phyloP scores from a whole-genome alignment of 2,329 filamentous ascomycete species.

The Blumeriella jaapii region DNA sequence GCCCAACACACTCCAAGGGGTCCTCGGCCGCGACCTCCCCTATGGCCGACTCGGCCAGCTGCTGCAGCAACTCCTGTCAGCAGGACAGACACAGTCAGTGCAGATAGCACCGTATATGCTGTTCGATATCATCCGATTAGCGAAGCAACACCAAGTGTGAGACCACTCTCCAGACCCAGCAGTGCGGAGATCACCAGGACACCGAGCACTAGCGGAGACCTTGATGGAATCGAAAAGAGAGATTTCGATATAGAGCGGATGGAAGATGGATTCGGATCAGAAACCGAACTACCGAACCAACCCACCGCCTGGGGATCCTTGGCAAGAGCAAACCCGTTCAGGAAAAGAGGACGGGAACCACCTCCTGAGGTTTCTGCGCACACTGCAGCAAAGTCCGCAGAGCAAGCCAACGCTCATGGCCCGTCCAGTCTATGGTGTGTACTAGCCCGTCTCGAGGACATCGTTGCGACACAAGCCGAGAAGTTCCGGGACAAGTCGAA shows the following conservation, averaged over 20 bases:
- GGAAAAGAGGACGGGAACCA: constrained; percentile 18
- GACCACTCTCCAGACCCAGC: constrained; percentile 13
- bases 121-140: constrained; percentile 48
- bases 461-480: constrained; percentile 49
- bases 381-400: constrained; percentile 12
- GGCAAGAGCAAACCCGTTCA: constrained; percentile 23
- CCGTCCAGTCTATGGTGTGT: constrained; percentile 40
- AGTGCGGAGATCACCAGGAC: constrained; percentile 16
- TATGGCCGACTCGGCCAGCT: constrained; percentile 44
- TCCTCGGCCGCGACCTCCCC: constrained; percentile 17
- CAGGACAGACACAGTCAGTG: constrained; percentile 50
- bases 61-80: constrained; percentile 46
- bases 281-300: background rate
- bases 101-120: constrained; percentile 52
- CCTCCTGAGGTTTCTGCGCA: constrained; percentile 26
- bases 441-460: constrained; percentile 45
- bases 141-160: constrained; percentile 25
- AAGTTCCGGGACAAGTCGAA: constrained; percentile 44
- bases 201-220: constrained; percentile 11
- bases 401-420: constrained; percentile 12
- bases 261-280: constrained; percentile 9
- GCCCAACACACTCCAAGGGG: background rate
- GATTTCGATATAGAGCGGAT: constrained; percentile 15
- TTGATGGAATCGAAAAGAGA: constrained; percentile 17
- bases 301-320: constrained; percentile 16